Evolutionary conservation across 352 stramenopile species (phyloP).

Genomic region (Globisporangium cederbergense): DNA sequence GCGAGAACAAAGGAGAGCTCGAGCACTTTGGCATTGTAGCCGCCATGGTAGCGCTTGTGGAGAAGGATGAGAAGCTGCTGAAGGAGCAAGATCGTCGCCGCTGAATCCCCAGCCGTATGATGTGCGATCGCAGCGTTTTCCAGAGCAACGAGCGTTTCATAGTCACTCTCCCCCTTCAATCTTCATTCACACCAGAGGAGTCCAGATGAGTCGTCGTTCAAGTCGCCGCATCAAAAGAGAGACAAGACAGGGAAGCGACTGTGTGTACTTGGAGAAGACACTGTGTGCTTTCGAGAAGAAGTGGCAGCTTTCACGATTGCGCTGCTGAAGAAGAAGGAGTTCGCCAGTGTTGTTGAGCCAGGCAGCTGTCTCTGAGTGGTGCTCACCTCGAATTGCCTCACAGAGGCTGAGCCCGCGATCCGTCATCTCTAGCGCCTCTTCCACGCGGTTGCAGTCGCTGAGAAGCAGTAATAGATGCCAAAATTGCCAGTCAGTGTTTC

Average conservation of each 20-base stretch:
- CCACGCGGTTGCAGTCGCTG: conserved; percentile 23
- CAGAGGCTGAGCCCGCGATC: conserved; percentile 43
- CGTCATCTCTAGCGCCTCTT: conserved; percentile 27
- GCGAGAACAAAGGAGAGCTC: conserved; percentile 34
- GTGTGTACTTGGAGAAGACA: conserved; percentile 26
- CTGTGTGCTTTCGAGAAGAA: conserved; percentile 31
- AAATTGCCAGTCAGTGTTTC: not conserved
- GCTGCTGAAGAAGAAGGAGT: conserved; percentile 27
- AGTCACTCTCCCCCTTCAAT: conserved; percentile 31
- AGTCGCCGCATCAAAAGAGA: not conserved
- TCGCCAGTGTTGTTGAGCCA: conserved; percentile 49
- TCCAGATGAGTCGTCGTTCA: not conserved
- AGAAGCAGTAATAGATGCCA: not conserved
- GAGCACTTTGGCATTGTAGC: conserved; percentile 49
- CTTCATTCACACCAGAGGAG: conserved; percentile 10
- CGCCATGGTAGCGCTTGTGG: conserved; percentile 34
- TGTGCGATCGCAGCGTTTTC: conserved; percentile 53
- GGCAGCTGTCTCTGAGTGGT: conserved; percentile 31
- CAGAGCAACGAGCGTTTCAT: conserved; percentile 27
- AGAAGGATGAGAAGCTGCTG: conserved; percentile 28
- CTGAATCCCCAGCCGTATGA: conserved; percentile 10
- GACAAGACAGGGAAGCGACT: not conserved
- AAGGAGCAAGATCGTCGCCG: conserved; percentile 27
- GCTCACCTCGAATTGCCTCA: conserved; percentile 30
- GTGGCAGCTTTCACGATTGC: conserved; percentile 31